Conservation (phyloP, 2,329 filamentous ascomycete genomes). For the Fusarium verticillioides region DNA sequence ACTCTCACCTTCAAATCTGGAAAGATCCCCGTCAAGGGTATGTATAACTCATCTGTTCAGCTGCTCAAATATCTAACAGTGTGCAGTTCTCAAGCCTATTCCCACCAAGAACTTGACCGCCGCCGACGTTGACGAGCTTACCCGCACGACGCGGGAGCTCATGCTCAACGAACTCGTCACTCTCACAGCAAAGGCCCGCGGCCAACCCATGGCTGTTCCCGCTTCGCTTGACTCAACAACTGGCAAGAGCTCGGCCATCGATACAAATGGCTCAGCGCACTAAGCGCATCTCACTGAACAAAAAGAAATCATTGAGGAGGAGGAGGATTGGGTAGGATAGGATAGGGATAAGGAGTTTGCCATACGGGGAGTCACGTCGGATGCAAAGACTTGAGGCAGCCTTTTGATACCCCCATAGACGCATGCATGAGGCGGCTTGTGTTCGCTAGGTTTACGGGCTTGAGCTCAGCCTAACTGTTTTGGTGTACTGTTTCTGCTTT, state of each 20-base stretch:
- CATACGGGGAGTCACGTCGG: conserved; percentile 40
- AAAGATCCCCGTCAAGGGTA: conserved; percentile 80
- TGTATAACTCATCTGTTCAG: conserved; percentile 33
- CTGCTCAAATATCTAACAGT: not conserved
- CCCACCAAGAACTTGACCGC: conserved; percentile 77
- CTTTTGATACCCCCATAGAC: conserved; percentile 50
- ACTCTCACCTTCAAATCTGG: conserved; percentile 73
- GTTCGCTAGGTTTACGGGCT: conserved; percentile 24
- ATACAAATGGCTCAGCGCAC: conserved; percentile 58
- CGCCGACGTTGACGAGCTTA: conserved; percentile 81
- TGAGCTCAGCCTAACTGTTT: conserved; percentile 31
- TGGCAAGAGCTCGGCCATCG: conserved; percentile 47
- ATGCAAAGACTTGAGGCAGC: conserved; percentile 42
- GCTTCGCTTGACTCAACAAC: conserved; percentile 41
- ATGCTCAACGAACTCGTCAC: conserved; percentile 77
- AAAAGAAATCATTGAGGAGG: not conserved
- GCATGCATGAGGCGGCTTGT: conserved; percentile 49
- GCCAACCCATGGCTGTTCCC: conserved; percentile 50
- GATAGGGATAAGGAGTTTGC: conserved; percentile 24
- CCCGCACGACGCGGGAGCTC: conserved; percentile 72
- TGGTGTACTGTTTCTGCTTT: conserved; percentile 31
- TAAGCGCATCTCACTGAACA: conserved; percentile 7
- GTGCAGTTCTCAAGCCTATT: conserved; percentile 80
- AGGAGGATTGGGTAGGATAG: not conserved
- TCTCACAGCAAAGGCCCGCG: conserved; percentile 64